Evolutionary conservation across 352 stramenopile genomes (phyloP).

Genomic region (Globisporangium camurandrum): DNA sequence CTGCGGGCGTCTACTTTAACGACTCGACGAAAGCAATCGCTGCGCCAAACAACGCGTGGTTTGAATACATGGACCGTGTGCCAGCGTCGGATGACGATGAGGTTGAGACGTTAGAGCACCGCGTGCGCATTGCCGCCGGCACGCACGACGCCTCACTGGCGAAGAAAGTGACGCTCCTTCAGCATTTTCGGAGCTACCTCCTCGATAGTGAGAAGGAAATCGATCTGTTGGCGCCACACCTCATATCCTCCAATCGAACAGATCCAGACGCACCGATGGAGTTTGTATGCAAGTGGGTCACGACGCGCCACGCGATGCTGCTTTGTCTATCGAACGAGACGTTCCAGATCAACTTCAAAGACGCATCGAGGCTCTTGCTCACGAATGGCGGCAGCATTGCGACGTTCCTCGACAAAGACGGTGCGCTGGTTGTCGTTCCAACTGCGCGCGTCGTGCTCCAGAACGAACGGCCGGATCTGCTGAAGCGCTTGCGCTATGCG

Average conservation of each 20-base stretch:
- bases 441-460: slow-evolving; percentile 50
- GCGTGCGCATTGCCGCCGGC: slow-evolving; percentile 35
- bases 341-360: slow-evolving; percentile 95
- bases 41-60: slow-evolving; percentile 74
- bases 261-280: slow-evolving; percentile 54
- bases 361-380: slow-evolving; percentile 94
- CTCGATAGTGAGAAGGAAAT: slow-evolving; percentile 78
- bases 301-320: slow-evolving; percentile 96
- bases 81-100: slow-evolving; percentile 37
- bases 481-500: slow-evolving; percentile 86
- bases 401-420: slow-evolving; percentile 85
- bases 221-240: slow-evolving; percentile 32
- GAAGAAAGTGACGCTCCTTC: slow-evolving; percentile 98
- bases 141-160: slow-evolving; percentile 85
- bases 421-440: slow-evolving; percentile 42
- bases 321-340: slow-evolving; percentile 96
- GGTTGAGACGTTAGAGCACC: slow-evolving; percentile 16
- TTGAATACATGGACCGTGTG: slow-evolving; percentile 97
- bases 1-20: slow-evolving; percentile 97
- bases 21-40: slow-evolving; percentile 97
- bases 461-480: slow-evolving; percentile 50
- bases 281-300: slow-evolving; percentile 98
- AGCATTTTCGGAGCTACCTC: slow-evolving; percentile 97
- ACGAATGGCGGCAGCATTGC: slow-evolving; percentile 84
- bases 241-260: no score